phyloP scores from a whole-genome alignment of 1,284 basidiomycete species.

The Sutorius eximius region DNA sequence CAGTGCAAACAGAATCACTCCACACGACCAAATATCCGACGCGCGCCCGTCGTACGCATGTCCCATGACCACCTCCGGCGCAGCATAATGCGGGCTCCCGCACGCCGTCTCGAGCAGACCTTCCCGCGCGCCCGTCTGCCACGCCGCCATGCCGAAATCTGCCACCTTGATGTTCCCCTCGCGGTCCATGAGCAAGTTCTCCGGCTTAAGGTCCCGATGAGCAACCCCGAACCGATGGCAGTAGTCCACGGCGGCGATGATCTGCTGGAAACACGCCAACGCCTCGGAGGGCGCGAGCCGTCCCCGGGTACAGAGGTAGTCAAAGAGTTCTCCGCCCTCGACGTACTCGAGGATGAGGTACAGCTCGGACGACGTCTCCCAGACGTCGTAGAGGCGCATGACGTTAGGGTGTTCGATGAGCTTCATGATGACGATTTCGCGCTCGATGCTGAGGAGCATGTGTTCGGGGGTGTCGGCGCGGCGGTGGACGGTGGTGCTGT shows the following conservation, averaged over 20 bases:
- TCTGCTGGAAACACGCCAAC: constrained; percentile 94
- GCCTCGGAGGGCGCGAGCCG: constrained; percentile 81
- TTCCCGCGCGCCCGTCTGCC: constrained; percentile 62
- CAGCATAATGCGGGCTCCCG: constrained; percentile 96
- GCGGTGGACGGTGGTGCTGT: constrained; percentile 57
- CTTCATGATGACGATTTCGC: constrained; percentile 99
- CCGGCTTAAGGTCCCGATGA: constrained; percentile 96
- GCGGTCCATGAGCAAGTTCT: constrained; percentile 88
- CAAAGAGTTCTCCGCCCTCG: constrained; percentile 96
- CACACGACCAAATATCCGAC: constrained; percentile 98
- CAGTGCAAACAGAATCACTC: constrained; percentile 92
- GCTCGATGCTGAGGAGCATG: constrained; percentile 81
- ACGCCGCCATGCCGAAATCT: constrained; percentile 99
- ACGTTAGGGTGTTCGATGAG: constrained; percentile 97
- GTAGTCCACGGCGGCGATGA: constrained; percentile 93
- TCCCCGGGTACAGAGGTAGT: constrained; percentile 87
- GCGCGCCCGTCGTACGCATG: constrained; percentile 85
- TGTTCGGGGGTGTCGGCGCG: constrained; percentile 67
- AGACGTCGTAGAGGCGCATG: constrained; percentile 93
- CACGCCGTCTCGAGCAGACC: constrained; percentile 87
- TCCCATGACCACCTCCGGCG: constrained; percentile 91
- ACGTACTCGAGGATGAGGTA: constrained; percentile 97
- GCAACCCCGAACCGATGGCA: constrained; percentile 97
- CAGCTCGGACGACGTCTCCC: constrained; percentile 90
- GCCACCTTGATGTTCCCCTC: constrained; percentile 93